phyloP scores from a whole-genome alignment of 2,329 filamentous ascomycete genomes.

The Talaromyces atroroseus region DNA sequence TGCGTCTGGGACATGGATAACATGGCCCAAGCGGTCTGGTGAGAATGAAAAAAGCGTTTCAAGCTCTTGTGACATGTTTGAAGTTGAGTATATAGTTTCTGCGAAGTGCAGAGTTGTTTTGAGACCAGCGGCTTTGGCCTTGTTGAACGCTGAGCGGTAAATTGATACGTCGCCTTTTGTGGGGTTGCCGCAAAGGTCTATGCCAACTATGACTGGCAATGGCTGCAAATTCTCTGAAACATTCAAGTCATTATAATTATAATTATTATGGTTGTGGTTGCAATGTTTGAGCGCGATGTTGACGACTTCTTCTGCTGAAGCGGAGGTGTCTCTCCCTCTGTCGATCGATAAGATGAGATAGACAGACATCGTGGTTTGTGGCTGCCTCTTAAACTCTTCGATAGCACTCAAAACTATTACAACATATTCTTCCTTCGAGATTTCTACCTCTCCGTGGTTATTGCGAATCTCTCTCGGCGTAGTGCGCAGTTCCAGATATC shows the following conservation, averaged over 20 bases:
- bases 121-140: conserved; percentile 53
- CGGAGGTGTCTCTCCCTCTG: conserved; percentile 51
- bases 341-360: conserved; percentile 71
- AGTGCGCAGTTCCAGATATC: conserved; percentile 74
- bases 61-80: conserved; percentile 57
- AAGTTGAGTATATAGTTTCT: conserved; percentile 51
- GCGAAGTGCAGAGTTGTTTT: conserved; percentile 73
- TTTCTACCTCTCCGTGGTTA: conserved; percentile 27
- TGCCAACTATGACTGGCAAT: conserved; percentile 52
- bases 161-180: conserved; percentile 54
- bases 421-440: conserved; percentile 62
- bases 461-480: conserved; percentile 61
- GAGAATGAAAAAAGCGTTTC: conserved; percentile 57
- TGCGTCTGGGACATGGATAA: conserved; percentile 64
- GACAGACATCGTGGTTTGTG: conserved; percentile 46
- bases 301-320: conserved; percentile 60
- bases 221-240: not conserved
- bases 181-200: conserved; percentile 77
- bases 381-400: conserved; percentile 40
- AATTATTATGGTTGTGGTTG: conserved; percentile 31
- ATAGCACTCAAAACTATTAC: conserved; percentile 62
- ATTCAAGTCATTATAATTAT: not conserved
- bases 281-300: conserved; percentile 56
- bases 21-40: conserved; percentile 69
- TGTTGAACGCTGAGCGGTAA: conserved; percentile 55